phyloP scores from a whole-genome alignment of 78 protist genomes.

The Chrysochromulina tobinii region DNA sequence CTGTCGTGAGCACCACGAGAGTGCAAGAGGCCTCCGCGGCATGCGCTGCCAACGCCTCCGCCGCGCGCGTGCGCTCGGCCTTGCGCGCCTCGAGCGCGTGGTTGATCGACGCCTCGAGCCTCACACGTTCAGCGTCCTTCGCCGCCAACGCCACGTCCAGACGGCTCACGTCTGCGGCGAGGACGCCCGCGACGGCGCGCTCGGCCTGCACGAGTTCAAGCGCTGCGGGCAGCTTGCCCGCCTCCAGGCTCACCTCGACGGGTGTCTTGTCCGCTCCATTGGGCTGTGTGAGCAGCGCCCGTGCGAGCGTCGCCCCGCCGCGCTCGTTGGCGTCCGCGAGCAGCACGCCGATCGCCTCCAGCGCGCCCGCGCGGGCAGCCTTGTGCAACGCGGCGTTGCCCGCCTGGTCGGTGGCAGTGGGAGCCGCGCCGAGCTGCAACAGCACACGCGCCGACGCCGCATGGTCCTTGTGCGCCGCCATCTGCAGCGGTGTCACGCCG shows the following conservation, averaged over 20 bases:
- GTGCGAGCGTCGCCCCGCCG: not conserved
- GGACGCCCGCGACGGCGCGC: no score
- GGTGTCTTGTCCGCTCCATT: not conserved
- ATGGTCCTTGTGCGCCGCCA: not conserved
- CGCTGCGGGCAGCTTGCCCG: not conserved
- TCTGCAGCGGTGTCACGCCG: conserved; percentile 19
- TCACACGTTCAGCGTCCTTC: no score
- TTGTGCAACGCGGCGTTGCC: not conserved
- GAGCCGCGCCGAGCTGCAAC: not conserved
- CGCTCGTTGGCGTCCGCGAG: not conserved
- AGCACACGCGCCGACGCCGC: not conserved
- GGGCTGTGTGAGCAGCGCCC: not conserved
- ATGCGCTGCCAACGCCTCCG: no score
- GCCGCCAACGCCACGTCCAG: no score
- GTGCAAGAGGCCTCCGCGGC: no score
- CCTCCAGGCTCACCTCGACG: not conserved
- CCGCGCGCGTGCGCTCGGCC: no score
- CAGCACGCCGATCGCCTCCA: not conserved
- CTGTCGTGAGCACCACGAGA: no score
- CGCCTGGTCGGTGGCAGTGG: not conserved
- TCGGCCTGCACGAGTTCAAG: no score
- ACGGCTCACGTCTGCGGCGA: no score
- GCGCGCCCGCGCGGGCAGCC: not conserved
- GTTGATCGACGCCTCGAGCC: no score
- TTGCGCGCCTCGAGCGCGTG: no score